Evolutionary conservation across 75 land plant species (phyloP).

Genomic region (Pinus taeda): DNA sequence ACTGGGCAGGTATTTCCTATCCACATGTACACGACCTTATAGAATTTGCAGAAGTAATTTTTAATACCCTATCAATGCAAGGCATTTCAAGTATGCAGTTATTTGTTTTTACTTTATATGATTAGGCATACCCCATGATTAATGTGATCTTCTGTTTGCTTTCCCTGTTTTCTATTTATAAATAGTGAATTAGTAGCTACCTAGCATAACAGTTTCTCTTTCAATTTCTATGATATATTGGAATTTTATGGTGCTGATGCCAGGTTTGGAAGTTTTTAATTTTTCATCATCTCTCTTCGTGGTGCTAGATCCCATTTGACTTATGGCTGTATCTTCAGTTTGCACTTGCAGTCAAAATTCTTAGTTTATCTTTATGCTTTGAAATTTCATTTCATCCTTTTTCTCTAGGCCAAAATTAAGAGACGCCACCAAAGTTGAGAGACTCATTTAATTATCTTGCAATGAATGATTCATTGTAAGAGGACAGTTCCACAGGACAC

Average conservation of each 20-base stretch:
- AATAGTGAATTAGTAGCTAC: not conserved
- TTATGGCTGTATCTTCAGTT: too few relatives aligned
- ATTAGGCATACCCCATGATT: not conserved
- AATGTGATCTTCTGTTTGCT: not conserved
- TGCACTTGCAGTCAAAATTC: too few relatives aligned
- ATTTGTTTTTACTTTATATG: not conserved
- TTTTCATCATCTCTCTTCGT: not conserved
- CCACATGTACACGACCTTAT: not conserved
- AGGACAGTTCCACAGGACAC: too few relatives aligned
- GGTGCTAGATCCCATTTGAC: too few relatives aligned
- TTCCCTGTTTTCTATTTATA: not conserved
- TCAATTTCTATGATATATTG: not conserved
- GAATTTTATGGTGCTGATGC: not conserved
- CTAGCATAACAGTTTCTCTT: not conserved
- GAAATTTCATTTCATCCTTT: too few relatives aligned
- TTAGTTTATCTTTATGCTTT: too few relatives aligned
- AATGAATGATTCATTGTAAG: too few relatives aligned
- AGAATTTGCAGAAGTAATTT: not conserved
- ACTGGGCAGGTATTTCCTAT: slow-evolving; percentile 69
- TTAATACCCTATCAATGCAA: not conserved
- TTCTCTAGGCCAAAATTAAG: too few relatives aligned
- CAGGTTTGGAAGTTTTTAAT: not conserved
- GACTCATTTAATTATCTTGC: too few relatives aligned
- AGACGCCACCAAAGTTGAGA: too few relatives aligned
- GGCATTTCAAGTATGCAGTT: not conserved